These are phyloP conservation scores for Nakaseomyces sp. DNA, from an alignment of 1,139 yeast species.

Conservation along the genomic window DNA sequence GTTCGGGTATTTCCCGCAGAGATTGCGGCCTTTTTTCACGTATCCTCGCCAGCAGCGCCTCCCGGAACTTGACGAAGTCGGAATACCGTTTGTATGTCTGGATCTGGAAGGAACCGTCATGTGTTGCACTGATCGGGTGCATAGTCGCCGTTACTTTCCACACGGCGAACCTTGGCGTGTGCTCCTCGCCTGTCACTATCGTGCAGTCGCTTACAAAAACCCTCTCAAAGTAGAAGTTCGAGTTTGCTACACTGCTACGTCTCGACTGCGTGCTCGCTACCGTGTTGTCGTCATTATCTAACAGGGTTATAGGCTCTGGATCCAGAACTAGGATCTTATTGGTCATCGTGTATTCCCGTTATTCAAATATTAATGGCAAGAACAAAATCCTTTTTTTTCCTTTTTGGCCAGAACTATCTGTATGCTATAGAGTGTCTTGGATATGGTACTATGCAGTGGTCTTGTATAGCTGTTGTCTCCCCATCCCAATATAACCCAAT, in stretches of 20 bases:
- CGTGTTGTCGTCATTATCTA: slow-evolving; percentile 14
- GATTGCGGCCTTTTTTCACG: slow-evolving; percentile 9
- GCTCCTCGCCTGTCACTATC: slow-evolving; percentile 18
- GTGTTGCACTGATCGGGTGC: slow-evolving; percentile 10
- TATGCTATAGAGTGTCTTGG: too few relatives aligned
- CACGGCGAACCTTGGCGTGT: slow-evolving; percentile 22
- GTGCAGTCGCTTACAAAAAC: slow-evolving; percentile 23
- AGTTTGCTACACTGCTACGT: slow-evolving; percentile 10
- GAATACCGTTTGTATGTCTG: slow-evolving; percentile 24
- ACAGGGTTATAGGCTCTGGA: slow-evolving; percentile 23
- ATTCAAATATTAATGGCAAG: too few relatives aligned
- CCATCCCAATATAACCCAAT: too few relatives aligned
- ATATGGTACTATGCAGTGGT: too few relatives aligned
- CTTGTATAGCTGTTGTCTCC: too few relatives aligned
- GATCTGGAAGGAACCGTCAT: slow-evolving; percentile 11
- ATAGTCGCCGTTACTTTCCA: slow-evolving; percentile 24
- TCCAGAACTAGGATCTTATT: slow-evolving; percentile 16
- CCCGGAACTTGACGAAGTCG: slow-evolving; percentile 21
- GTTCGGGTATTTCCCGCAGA: slow-evolving; percentile 16
- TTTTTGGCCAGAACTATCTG: too few relatives aligned
- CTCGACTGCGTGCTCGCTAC: slow-evolving; percentile 6
- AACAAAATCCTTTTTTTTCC: too few relatives aligned
- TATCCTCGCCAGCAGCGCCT: slow-evolving; percentile 12
- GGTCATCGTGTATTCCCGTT: slow-evolving; percentile 6
- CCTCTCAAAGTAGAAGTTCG: slow-evolving; percentile 10